Evolutionary conservation across 371 early-diverging fungal species (phyloP).

Genomic region (Phascolomyces articulosus): DNA sequence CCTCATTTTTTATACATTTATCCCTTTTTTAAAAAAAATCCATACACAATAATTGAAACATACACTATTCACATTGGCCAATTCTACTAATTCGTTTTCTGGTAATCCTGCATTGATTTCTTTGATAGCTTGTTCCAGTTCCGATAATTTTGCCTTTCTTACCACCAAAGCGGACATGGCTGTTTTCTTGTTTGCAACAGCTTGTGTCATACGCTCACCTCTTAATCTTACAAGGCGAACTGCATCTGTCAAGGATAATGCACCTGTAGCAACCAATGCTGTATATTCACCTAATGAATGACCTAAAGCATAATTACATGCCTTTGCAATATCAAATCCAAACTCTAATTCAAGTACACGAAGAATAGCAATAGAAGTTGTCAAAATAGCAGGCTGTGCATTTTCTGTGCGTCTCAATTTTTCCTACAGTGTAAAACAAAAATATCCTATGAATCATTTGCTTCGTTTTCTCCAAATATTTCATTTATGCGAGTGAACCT

Average conservation of each 20-base stretch:
- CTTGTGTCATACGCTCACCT: slow-evolving; percentile 88
- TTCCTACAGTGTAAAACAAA: slow-evolving; percentile 34
- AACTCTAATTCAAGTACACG: slow-evolving; percentile 83
- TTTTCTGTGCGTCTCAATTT: slow-evolving; percentile 83
- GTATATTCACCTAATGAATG: slow-evolving; percentile 97
- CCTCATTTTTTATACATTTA: too few relatives aligned
- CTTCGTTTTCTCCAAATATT: too few relatives aligned
- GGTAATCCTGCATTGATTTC: slow-evolving; percentile 67
- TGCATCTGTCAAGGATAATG: slow-evolving; percentile 80
- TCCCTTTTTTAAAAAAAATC: too few relatives aligned
- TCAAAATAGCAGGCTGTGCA: slow-evolving; percentile 95
- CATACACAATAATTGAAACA: too few relatives aligned
- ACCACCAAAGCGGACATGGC: slow-evolving; percentile 91
- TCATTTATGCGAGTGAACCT: too few relatives aligned
- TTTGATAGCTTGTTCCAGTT: slow-evolving; percentile 68
- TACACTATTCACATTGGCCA: slow-evolving; percentile 91
- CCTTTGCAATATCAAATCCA: slow-evolving; percentile 74
- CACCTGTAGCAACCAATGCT: slow-evolving; percentile 81
- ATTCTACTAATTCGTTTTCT: slow-evolving; percentile 70
- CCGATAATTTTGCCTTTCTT: slow-evolving; percentile 70
- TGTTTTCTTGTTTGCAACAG: slow-evolving; percentile 70
- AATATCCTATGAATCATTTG: neutral
- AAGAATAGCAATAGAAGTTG: slow-evolving; percentile 88
- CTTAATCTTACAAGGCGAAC: slow-evolving; percentile 83
- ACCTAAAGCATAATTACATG: slow-evolving; percentile 82